Conservation (phyloP, 768 basidiomycete species). For the Clitopilus hobsonii region DNA sequence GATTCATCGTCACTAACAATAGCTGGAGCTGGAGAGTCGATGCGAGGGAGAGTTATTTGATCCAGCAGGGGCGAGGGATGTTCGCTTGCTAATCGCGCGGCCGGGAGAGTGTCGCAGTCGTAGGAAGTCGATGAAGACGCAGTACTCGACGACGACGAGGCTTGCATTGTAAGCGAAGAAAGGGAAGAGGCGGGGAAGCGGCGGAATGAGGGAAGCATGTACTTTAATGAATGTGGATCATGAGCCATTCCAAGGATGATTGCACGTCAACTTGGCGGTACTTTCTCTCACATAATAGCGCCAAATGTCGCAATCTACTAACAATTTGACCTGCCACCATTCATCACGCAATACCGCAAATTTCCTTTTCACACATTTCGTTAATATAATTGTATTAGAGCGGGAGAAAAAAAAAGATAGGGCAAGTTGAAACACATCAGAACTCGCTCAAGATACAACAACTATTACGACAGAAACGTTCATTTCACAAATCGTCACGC, state of each 20-base stretch:
- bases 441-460: slow-evolving; percentile 6
- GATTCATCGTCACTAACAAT: slow-evolving; percentile 14
- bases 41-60: slow-evolving; percentile 7
- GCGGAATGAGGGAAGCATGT: background rate
- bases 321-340: slow-evolving; percentile 1
- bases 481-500: slow-evolving; percentile 7
- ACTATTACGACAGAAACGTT: slow-evolving; percentile 4
- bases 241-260: slow-evolving; percentile 2
- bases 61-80: slow-evolving; percentile 5
- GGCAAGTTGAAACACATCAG: background rate
- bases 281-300: slow-evolving; percentile 25
- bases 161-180: background rate
- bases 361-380: slow-evolving; percentile 9
- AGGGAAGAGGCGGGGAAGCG: slow-evolving; percentile 5
- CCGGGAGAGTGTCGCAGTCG: slow-evolving; percentile 70
- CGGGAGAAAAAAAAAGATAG: slow-evolving; percentile 19
- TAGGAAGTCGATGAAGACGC: slow-evolving; percentile 32
- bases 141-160: slow-evolving; percentile 9
- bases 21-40: slow-evolving; percentile 11
- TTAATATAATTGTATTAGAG: slow-evolving; percentile 15
- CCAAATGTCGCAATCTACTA: slow-evolving; percentile 39
- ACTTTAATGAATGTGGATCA: slow-evolving; percentile 4
- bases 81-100: slow-evolving; percentile 45
- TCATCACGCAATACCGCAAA: slow-evolving; percentile 14
- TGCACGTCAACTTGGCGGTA: slow-evolving; percentile 7